Evolutionary conservation across 1,139 yeast genomes (phyloP).

Genomic region (Blastobotrys ciferrii): DNA sequence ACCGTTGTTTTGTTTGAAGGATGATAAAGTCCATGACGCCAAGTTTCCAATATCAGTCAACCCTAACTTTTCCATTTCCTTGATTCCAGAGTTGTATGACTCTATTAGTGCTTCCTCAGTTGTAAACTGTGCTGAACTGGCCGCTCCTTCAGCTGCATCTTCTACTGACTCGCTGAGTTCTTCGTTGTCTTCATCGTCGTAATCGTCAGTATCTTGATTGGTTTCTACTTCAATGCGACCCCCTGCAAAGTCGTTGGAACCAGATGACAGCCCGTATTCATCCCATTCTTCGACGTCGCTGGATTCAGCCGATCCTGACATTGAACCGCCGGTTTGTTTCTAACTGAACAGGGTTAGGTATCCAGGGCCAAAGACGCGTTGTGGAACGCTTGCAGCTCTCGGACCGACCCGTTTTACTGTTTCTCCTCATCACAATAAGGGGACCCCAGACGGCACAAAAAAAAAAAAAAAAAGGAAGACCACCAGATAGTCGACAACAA

Average conservation of each 20-base stretch:
- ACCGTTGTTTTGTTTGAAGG: constrained; percentile 71
- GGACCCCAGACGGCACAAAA: neutral
- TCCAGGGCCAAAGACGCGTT: neutral
- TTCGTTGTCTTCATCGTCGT: neutral
- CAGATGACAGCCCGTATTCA: neutral
- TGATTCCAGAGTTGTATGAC: constrained; percentile 46
- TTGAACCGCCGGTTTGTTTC: neutral
- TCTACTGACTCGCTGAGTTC: neutral
- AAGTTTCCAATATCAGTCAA: constrained; percentile 71
- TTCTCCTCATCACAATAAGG: neutral
- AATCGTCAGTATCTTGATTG: neutral
- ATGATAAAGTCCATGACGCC: constrained; percentile 85
- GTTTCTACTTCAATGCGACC: neutral
- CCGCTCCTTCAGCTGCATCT: constrained; percentile 4
- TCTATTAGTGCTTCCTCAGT: constrained; percentile 4
- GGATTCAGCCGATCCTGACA: neutral
- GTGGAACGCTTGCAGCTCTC: neutral
- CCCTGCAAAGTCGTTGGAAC: neutral
- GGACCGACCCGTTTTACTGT: neutral
- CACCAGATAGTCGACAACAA: too few relatives aligned
- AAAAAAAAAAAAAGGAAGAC: too few relatives aligned
- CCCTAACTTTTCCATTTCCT: constrained; percentile 57
- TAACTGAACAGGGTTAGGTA: neutral
- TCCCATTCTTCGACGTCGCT: neutral
- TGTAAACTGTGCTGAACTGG: neutral